Conservation (phyloP, 1,139 yeast species). For the Yamadazyma epiphylla region DNA sequence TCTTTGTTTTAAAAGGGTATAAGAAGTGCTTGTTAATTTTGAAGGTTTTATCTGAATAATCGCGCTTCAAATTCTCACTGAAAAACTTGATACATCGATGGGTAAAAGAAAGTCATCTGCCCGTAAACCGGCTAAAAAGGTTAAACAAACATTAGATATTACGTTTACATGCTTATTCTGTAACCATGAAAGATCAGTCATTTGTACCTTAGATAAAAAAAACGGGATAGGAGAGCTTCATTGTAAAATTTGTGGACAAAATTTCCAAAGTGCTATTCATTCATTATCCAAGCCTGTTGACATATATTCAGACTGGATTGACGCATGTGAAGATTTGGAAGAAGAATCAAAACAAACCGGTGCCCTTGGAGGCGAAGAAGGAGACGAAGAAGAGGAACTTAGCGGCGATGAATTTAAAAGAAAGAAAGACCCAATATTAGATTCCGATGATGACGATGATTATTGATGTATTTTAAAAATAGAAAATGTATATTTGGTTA, state of each 20-base stretch:
- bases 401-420: conserved; percentile 12
- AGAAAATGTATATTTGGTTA: too few relatives aligned
- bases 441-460: conserved; percentile 28
- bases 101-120: conserved; percentile 93
- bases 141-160: conserved; percentile 78
- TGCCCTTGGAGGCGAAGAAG: conserved; percentile 16
- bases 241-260: conserved; percentile 94
- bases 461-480: conserved; percentile 3
- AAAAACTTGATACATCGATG: conserved; percentile 30
- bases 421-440: conserved; percentile 16
- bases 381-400: conserved; percentile 37
- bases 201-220: conserved; percentile 85
- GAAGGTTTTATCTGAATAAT: too few relatives aligned
- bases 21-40: too few relatives aligned
- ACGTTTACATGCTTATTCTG: conserved; percentile 91
- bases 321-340: conserved; percentile 96
- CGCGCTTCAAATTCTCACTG: background rate
- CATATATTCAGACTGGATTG: conserved; percentile 96
- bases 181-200: conserved; percentile 90
- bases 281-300: conserved; percentile 86
- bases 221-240: conserved; percentile 78
- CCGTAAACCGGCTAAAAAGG: conserved; percentile 73
- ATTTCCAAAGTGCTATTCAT: conserved; percentile 86
- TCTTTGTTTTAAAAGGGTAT: too few relatives aligned
- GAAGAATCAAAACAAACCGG: conserved; percentile 46